phyloP scores from a whole-genome alignment of 164 flowering plant species.

The Houttuynia cordata region DNA sequence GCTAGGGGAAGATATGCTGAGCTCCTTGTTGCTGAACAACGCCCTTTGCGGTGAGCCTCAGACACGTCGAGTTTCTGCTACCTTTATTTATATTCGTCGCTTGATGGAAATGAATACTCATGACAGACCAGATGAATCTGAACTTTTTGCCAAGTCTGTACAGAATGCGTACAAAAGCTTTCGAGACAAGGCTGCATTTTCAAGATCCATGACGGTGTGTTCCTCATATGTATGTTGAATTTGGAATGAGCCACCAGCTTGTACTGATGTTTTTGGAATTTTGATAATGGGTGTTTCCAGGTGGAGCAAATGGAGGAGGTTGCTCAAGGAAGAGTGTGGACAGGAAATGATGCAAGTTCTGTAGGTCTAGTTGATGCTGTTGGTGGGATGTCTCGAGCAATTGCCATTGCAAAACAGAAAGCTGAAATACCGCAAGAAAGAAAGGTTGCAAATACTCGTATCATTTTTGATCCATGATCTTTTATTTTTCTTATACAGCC shows the following conservation, averaged over 20 bases:
- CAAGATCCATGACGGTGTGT: slow-evolving; percentile 88
- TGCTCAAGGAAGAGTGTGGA: slow-evolving; percentile 98
- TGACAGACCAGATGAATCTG: slow-evolving; percentile 84
- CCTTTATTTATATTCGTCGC: background rate
- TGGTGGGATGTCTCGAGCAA: slow-evolving; percentile 81
- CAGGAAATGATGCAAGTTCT: slow-evolving; percentile 84
- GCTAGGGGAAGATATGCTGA: slow-evolving; percentile 92
- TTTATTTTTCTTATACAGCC: background rate
- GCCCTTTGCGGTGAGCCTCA: slow-evolving; percentile 57
- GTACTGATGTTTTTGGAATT: background rate
- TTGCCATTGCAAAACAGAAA: slow-evolving; percentile 87
- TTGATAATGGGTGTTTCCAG: slow-evolving; percentile 16
- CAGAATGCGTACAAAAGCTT: slow-evolving; percentile 61
- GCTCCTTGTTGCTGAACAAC: slow-evolving; percentile 69
- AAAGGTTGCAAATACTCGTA: slow-evolving; percentile 22
- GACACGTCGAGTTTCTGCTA: too few species aligned
- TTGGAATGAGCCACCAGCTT: background rate
- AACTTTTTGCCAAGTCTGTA: slow-evolving; percentile 78
- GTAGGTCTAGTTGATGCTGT: slow-evolving; percentile 87
- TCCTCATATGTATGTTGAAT: slow-evolving; percentile 1
- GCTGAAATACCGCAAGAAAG: slow-evolving; percentile 69
- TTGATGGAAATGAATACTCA: background rate
- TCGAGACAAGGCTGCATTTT: slow-evolving; percentile 86
- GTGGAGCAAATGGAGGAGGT: slow-evolving; percentile 79
- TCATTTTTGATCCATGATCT: too few species aligned